Evolutionary conservation across 2,329 filamentous ascomycete species (phyloP), one percentile per base, ranked within the genome.

Genomic region (Ophiocordyceps sinensis): DNA sequence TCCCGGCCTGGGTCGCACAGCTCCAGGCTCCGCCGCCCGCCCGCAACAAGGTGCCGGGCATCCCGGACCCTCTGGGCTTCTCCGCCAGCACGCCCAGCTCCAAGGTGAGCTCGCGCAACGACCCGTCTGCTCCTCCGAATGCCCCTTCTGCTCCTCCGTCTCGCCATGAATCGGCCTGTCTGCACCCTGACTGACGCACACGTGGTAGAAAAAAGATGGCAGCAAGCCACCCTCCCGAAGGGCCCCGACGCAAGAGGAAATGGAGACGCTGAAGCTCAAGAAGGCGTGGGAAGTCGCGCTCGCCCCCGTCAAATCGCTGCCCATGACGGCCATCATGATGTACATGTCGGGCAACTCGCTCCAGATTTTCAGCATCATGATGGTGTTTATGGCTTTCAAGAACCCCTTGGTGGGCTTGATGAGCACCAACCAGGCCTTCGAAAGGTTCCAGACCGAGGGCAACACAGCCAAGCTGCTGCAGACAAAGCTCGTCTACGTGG

Each of bases 261-360:
- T 88, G 73, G 89, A 96, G 60, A 87, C 82, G 19, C 71, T 98
- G 47, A 96, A 96, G 70, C 69, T 98, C 53, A 98, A 98, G 66
- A 98, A 98, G 63, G 91, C 91, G 0, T 98, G 91, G 91, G 91
- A 98, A 63, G 76, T 98, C 36, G 89, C 91, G 35, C 77, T 98
- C 38, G 89, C 82, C 2, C 91, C 91, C 1, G 82, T 91, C 47
- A 98, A 98, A 68, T 80, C 82, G 58, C 71, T 98, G 37, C 91
- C 91, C 44, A 98, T 98, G 91, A 96, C 93, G 43, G 88, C 82
- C 47, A 89, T 98, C 60, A 95, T 95, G 80, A 96, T 96, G 87
- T 98, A 98, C 73, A 98, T 98, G 91, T 93, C 89, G 28, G 91
- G 91, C 55, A 98, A 96, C 67, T 87, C 85, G 46, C 76, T 98